Base-by-base conservation (phyloP, 805 yeast species). In the Lachancea fermentati region DNA sequence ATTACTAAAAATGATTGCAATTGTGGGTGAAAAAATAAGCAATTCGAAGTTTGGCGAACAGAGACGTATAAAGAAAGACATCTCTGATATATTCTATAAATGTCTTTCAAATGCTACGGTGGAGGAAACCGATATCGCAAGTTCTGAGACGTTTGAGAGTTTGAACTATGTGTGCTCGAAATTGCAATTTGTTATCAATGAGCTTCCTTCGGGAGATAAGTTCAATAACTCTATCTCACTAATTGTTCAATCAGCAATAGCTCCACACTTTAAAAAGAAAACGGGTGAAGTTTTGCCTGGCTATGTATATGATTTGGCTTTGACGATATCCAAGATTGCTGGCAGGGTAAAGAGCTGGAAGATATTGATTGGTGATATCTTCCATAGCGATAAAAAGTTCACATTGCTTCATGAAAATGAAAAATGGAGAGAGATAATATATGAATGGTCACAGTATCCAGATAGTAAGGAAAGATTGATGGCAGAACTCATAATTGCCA, bases 31-130 rank as follows among this genome's bases (percentile, higher is more conserved):
- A 16, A 85, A 85, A 50, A 53, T 83, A 3, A 69, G 72, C n/a
- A 66, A 64, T 16, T 67, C 81, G 2, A 78, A 78, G 45, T 72
- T 75, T 54, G 84, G 85, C 2, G 80, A 78, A 17, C 79, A 75
- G 42, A 76, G 69, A 49, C 75, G 76, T 46, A 65, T 74, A 15
- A 67, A 72, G 36, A 80, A 76, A 54, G 94, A 83, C 19, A 37
- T 67, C 4, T 52, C 66, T 3, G 85, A 78, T 24, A 37, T 62
- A 1, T 73, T 72, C 45, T 18, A 62, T 34, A 69, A 60, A 46
- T 55, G 60, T n/a, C 46, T 66, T 12, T 61, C 67, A 6, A 46
- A 51, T 15, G 52, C 63, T 15, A 36, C 66, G 49, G 39, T 46
- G 5, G 26, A 24, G 24, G 60, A 55, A 24, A 32, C 45, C 8